Base-by-base conservation (phyloP, 352 stramenopile species). In the Phytophthora sp. region DNA sequence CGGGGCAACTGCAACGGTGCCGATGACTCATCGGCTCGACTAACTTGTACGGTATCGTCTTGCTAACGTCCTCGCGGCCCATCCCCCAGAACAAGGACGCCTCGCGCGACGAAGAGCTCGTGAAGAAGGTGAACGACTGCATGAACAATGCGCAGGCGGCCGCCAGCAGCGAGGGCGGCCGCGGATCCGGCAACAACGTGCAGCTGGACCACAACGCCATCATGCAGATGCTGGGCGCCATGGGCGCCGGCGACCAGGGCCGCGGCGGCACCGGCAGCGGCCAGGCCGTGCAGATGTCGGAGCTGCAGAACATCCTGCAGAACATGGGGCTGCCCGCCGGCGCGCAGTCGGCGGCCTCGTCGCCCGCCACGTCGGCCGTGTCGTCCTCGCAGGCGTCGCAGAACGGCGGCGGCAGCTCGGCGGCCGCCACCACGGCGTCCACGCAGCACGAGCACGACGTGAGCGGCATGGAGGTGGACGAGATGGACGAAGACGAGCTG, bases 201-300 rank as follows among this genome's bases (percentile, higher is more conserved):
- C 87, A 94, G 69, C 60, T 96, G 10, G 88, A 97, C 67, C 87
- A 95, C 67, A 96, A 94, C 66, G 86, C 87, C 39, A 94, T 96
- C 69, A 95, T 96, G 87, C 87, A 96, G 67, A 94, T 96, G 83
- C 80, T 96, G 27, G 88, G 87, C 9, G 87, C 87, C 11, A 91
- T 95, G 78, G 80, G 83, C 18, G 81, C 78, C 18, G 84, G 87
- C 18, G 80, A 94, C 20, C 79, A 89, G 38, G 77, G 80, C 11
- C 84, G 82, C 21, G 61, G 59, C 17, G 73, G 59, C 8, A 50
- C 56, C 8, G 78, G 67, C 11, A 73, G 72, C 26, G 66, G 65
- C 6, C 71, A 79, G 35, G 74, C 83, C 17, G 86, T 95, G 45
- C 87, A 96, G 50, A 92, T 95, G 76, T 87, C 87, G 46, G 85